Conservation (phyloP, 2,329 filamentous ascomycete genomes). For the Trichoderma afroharzianum region DNA sequence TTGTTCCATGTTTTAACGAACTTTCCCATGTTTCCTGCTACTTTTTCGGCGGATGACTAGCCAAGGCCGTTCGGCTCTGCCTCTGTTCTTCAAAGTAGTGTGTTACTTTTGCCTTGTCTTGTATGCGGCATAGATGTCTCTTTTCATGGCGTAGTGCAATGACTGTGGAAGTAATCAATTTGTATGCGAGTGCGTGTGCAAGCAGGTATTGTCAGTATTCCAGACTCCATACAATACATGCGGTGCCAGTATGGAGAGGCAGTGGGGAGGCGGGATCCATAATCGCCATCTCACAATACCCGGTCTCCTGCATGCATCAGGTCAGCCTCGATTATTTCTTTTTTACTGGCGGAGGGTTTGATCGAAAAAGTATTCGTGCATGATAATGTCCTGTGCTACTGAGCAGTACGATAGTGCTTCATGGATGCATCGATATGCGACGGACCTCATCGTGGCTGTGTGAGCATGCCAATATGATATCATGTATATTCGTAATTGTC, state of each 20-base stretch:
- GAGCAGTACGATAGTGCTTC: not conserved
- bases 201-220: not conserved
- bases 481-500: not conserved
- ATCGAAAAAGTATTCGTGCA: not conserved
- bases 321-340: not conserved
- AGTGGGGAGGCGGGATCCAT: not conserved
- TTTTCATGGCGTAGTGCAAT: not conserved
- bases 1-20: not conserved
- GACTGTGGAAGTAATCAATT: not conserved
- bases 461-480: not conserved
- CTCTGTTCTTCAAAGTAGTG: not conserved
- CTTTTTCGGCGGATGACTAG: not conserved
- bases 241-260: not conserved
- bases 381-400: not conserved
- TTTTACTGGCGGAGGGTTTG: not conserved
- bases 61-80: not conserved
- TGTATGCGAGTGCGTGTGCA: not conserved
- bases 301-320: constrained; percentile 10
- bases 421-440: not conserved
- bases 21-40: not conserved
- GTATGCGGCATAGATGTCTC: not conserved
- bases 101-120: not conserved
- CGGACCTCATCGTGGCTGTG: not conserved
- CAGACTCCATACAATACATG: not conserved
- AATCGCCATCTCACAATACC: not conserved